Percentiles rank a stretch among this genome's conserved stretches.
Evolutionary conservation across 306 rosid genomes (phyloP).

Genomic region (Morella rubra): DNA sequence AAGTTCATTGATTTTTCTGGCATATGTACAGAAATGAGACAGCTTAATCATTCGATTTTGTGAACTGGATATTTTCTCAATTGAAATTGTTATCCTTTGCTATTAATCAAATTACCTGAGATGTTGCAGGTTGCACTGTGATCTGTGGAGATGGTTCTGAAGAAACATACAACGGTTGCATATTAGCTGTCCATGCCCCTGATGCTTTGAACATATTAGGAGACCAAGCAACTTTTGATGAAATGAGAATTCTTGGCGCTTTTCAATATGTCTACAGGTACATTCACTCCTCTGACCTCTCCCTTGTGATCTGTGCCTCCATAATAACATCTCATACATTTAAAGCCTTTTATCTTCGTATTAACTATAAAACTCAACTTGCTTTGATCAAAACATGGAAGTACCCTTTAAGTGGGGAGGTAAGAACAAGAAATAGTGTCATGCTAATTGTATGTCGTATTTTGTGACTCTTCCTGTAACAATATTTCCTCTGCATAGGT

Average conservation of each 20-base stretch:
- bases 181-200: conserved; percentile 82
- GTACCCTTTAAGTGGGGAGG: no score
- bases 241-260: conserved; percentile 86
- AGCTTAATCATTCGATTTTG: neutral
- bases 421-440: no score
- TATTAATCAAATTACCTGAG: conserved; percentile 13
- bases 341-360: neutral
- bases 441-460: no score
- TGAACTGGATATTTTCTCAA: neutral
- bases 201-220: conserved; percentile 76
- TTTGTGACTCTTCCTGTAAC: no score
- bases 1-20: neutral
- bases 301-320: neutral
- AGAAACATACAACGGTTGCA: conserved; percentile 61
- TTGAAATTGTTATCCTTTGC: neutral
- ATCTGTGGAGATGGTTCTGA: conserved; percentile 52
- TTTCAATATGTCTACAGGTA: conserved; percentile 88
- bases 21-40: neutral
- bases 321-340: neutral
- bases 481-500: neutral
- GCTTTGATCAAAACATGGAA: no score
- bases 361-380: neutral
- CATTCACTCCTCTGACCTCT: conserved; percentile 18
- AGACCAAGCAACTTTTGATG: conserved; percentile 67
- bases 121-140: conserved; percentile 58